Conservation (phyloP, 768 basidiomycete genomes). For the Collybia sp. region DNA sequence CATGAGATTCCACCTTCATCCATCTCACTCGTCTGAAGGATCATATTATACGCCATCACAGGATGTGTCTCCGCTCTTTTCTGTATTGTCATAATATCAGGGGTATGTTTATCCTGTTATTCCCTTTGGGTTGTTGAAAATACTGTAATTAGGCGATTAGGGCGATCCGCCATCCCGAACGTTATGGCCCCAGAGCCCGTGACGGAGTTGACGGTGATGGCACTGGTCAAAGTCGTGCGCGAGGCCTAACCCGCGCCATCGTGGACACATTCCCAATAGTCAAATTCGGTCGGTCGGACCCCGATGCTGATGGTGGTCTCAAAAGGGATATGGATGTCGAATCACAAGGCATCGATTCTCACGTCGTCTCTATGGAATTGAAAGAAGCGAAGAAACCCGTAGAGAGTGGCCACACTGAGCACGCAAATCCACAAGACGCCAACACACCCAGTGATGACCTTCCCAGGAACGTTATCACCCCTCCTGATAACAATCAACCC, state of each 20-base stretch:
- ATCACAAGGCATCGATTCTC: conserved; percentile 9
- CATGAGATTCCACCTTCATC: conserved; percentile 1
- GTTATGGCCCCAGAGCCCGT: conserved; percentile 74
- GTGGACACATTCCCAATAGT: conserved; percentile 94
- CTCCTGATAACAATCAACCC: too few species aligned
- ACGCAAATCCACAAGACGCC: background rate
- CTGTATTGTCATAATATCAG: conserved; percentile 78
- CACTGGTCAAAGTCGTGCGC: conserved; percentile 60
- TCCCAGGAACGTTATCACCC: background rate
- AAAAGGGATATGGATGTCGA: conserved; percentile 20
- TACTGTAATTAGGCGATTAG: conserved; percentile 55
- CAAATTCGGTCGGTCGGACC: conserved; percentile 55
- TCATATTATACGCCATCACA: conserved; percentile 82
- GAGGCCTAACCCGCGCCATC: conserved; percentile 89
- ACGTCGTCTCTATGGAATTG: conserved; percentile 5
- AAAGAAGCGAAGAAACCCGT: conserved; percentile 14
- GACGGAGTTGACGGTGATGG: conserved; percentile 33
- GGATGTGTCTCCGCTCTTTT: conserved; percentile 86
- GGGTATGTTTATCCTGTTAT: conserved; percentile 42
- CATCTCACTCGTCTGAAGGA: conserved; percentile 37
- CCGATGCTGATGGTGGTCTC: conserved; percentile 1
- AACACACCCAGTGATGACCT: background rate
- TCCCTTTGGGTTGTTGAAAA: conserved; percentile 5
- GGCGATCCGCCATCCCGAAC: conserved; percentile 83
- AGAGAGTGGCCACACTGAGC: background rate